Evolutionary conservation across 2,329 filamentous ascomycete species (phyloP).

Genomic region (Pseudogymnoascus sp.): DNA sequence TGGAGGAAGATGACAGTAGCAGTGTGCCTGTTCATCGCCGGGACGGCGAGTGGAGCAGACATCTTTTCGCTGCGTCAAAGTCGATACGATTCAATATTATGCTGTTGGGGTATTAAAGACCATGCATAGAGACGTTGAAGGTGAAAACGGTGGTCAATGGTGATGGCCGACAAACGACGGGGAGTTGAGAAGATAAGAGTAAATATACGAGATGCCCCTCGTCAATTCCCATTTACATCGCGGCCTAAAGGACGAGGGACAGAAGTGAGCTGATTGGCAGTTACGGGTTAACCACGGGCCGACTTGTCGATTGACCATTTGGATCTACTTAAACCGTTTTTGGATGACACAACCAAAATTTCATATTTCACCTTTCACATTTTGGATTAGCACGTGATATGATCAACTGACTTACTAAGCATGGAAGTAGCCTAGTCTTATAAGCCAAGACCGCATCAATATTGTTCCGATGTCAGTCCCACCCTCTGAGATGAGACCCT

Average conservation of each 20-base stretch:
- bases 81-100: not conserved
- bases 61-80: slow-evolving; percentile 16
- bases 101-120: not conserved
- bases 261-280: not conserved
- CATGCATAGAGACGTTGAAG: not conserved
- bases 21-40: slow-evolving; percentile 75
- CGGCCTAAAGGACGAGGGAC: not conserved
- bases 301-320: not conserved
- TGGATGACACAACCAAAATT: too few relatives aligned
- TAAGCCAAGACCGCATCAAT: not conserved
- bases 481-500: slow-evolving; percentile 5
- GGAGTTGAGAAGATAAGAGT: not conserved
- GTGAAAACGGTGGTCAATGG: not conserved
- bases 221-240: not conserved
- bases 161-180: not conserved
- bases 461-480: not conserved
- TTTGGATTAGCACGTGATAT: too few relatives aligned
- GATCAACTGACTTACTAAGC: not conserved
- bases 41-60: slow-evolving; percentile 54
- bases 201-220: slow-evolving; percentile 3
- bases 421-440: not conserved
- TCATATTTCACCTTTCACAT: too few relatives aligned
- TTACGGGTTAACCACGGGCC: not conserved
- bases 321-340: too few relatives aligned
- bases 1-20: slow-evolving; percentile 93